Conservation (phyloP, 2,329 filamentous ascomycete genomes). For the Fusarium annulatum region DNA sequence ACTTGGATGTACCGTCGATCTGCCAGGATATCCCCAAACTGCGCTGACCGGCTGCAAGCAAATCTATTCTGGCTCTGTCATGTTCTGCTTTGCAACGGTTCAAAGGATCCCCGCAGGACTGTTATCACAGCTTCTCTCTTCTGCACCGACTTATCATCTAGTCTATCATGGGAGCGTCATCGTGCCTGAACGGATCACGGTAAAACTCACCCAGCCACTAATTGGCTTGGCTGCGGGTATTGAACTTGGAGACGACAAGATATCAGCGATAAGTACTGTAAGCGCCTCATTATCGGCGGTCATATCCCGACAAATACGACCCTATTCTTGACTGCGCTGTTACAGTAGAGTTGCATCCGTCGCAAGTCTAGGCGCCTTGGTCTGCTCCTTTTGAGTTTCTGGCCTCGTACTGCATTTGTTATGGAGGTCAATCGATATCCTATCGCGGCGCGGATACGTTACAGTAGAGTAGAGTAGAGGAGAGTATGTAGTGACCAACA, state of each 20-base stretch:
- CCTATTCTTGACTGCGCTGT: conserved; percentile 15
- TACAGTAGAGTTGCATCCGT: conserved; percentile 25
- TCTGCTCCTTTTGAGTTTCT: conserved; percentile 9
- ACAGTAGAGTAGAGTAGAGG: neutral
- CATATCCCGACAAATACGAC: conserved; percentile 25
- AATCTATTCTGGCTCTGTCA: conserved; percentile 16
- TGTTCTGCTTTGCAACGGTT: neutral
- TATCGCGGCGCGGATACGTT: conserved; percentile 5
- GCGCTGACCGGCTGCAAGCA: conserved; percentile 44
- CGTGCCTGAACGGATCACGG: conserved; percentile 27
- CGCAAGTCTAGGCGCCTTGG: conserved; percentile 11
- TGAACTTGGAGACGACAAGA: conserved; percentile 7
- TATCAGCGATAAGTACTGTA: conserved; percentile 27
- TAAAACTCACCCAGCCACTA: conserved; percentile 10
- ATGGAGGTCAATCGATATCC: conserved; percentile 4
- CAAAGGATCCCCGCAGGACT: conserved; percentile 15
- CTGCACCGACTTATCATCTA: conserved; percentile 2
- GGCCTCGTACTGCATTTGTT: conserved; percentile 12
- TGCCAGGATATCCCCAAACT: conserved; percentile 21
- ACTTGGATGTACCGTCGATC: conserved; percentile 39
- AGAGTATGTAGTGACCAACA: neutral
- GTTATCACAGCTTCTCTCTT: conserved; percentile 34
- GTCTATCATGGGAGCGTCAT: conserved; percentile 39
- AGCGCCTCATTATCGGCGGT: conserved; percentile 15
- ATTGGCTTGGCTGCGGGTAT: neutral